Evolutionary conservation across 1,284 basidiomycete species (phyloP).

Genomic region (Marasmius tenuissimus): DNA sequence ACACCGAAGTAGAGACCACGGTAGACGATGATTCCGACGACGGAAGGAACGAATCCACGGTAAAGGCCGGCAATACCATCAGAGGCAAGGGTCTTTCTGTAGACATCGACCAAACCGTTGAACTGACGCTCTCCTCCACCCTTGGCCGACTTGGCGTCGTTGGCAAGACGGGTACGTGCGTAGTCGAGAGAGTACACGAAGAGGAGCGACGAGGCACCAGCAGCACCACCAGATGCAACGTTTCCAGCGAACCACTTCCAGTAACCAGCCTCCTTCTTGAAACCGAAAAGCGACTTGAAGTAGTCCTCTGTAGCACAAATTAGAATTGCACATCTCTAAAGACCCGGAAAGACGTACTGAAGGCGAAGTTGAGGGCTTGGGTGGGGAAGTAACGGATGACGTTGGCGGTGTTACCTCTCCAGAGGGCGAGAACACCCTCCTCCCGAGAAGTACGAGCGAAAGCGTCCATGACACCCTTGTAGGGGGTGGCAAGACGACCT

Average conservation of each 20-base stretch:
- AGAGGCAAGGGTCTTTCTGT: conserved; percentile 88
- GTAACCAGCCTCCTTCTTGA: conserved; percentile 88
- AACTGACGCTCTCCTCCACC: conserved; percentile 91
- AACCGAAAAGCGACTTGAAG: conserved; percentile 93
- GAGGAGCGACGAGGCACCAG: conserved; percentile 93
- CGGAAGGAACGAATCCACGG: conserved; percentile 94
- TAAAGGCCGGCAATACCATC: conserved; percentile 91
- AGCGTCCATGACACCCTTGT: conserved; percentile 93
- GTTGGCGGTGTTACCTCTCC: conserved; percentile 97
- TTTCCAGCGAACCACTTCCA: conserved; percentile 92
- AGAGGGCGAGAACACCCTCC: conserved; percentile 89
- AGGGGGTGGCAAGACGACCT: conserved; percentile 87
- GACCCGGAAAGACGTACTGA: conserved; percentile 59
- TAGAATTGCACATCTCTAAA: neutral
- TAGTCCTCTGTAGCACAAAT: conserved; percentile 74
- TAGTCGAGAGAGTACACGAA: conserved; percentile 99
- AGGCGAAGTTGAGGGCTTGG: conserved; percentile 94
- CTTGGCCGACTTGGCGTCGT: conserved; percentile 93
- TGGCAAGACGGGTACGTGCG: conserved; percentile 96
- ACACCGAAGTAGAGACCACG: conserved; percentile 96
- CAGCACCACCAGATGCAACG: conserved; percentile 95
- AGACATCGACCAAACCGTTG: conserved; percentile 94
- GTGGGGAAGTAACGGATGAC: conserved; percentile 99
- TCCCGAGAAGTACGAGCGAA: conserved; percentile 86
- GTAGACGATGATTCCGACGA: conserved; percentile 95